Percentiles rank a stretch among this genome's conserved stretches.
These are phyloP conservation scores for Yarrowia osloensis DNA, from an alignment of 805 yeast genomes.

Conservation along the genomic window DNA sequence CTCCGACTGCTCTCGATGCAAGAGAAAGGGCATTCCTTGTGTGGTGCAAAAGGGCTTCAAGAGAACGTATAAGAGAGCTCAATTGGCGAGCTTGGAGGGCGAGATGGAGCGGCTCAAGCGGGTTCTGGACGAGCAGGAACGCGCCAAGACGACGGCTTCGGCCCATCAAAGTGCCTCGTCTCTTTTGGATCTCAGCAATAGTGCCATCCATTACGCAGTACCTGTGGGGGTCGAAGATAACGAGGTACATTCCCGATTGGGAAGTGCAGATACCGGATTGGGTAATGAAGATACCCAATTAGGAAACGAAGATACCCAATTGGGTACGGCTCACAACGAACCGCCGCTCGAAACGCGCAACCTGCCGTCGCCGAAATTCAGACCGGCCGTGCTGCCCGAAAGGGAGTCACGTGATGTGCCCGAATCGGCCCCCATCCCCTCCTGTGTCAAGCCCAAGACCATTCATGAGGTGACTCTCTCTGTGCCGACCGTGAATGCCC, in stretches of 20 bases:
- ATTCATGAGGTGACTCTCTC: constrained; percentile 67
- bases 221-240: neutral
- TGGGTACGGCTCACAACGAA: neutral
- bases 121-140: constrained; percentile 45
- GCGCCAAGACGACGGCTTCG: constrained; percentile 29
- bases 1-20: constrained; percentile 79
- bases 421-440: neutral
- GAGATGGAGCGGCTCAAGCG: constrained; percentile 71
- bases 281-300: neutral
- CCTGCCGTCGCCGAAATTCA: constrained; percentile 11
- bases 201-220: constrained; percentile 14
- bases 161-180: constrained; percentile 32
- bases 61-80: constrained; percentile 77
- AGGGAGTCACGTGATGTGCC: neutral
- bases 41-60: constrained; percentile 78
- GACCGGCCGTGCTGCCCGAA: neutral
- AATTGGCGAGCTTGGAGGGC: constrained; percentile 57
- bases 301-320: neutral
- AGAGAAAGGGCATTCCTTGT: constrained; percentile 68
- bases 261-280: neutral
- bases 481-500: constrained; percentile 58
- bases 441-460: constrained; percentile 62
- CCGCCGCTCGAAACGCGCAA: neutral
- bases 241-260: neutral
- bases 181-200: constrained; percentile 32